Evolutionary conservation across 2,329 filamentous ascomycete genomes (phyloP).

Genomic region (Polychaeton citri): DNA sequence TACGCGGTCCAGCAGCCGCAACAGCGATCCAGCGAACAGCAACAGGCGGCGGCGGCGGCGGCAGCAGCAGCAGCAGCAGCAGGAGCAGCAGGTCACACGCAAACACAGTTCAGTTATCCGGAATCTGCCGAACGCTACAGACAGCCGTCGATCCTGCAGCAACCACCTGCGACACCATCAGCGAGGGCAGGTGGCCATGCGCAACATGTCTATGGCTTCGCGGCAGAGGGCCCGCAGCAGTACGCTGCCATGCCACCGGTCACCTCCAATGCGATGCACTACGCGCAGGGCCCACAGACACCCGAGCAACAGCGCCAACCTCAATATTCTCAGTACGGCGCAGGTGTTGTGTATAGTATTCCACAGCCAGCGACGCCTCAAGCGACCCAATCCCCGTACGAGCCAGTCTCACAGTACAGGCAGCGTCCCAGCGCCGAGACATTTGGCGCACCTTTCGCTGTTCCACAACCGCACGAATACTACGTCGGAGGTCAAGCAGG

Average conservation of each 20-base stretch:
- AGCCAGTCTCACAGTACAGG: conserved; percentile 61
- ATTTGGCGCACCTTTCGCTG: conserved; percentile 53
- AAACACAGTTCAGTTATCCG: conserved; percentile 27
- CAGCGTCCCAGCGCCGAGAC: conserved; percentile 68
- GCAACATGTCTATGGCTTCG: conserved; percentile 36
- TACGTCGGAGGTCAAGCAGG: conserved; percentile 49
- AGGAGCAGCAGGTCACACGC: neutral
- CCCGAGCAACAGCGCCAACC: conserved; percentile 42
- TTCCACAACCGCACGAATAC: conserved; percentile 54
- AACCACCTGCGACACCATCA: conserved; percentile 29
- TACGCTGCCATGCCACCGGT: conserved; percentile 43
- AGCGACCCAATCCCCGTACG: conserved; percentile 52
- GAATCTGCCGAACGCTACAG: conserved; percentile 36
- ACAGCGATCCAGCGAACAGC: conserved; percentile 18
- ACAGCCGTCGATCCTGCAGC: conserved; percentile 30
- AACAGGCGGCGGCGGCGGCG: conserved; percentile 10
- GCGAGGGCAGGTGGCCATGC: conserved; percentile 23
- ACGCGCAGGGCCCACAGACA: conserved; percentile 30
- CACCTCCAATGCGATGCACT: conserved; percentile 40
- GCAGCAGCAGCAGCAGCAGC: neutral
- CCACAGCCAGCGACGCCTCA: conserved; percentile 44
- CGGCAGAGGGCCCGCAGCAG: conserved; percentile 36
- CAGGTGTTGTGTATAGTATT: conserved; percentile 70
- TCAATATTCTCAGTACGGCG: conserved; percentile 44
- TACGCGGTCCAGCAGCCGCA: conserved; percentile 16